These are phyloP conservation scores for Xylaria flabelliformis DNA, from an alignment of 495 filamentous ascomycete species.

Conservation along the genomic window DNA sequence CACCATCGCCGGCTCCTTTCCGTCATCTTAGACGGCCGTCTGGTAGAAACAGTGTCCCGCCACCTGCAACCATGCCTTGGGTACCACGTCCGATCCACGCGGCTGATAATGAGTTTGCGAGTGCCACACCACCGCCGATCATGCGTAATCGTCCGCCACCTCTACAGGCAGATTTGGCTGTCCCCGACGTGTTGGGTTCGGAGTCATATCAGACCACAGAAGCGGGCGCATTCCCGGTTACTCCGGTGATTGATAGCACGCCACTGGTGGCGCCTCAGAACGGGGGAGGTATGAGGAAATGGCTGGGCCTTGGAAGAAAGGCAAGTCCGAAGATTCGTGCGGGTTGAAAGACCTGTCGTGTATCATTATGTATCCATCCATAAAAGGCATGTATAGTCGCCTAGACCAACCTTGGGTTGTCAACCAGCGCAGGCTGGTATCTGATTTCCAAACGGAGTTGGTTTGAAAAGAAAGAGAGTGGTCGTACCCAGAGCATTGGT, in stretches of 20 bases:
- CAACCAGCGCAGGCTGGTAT: conserved; percentile 10
- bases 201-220: conserved; percentile 15
- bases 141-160: conserved; percentile 43
- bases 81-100: conserved; percentile 24
- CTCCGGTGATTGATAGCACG: conserved; percentile 20
- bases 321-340: conserved; percentile 44
- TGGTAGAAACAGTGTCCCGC: conserved; percentile 38
- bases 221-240: conserved; percentile 18
- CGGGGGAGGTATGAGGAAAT: conserved; percentile 43
- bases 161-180: conserved; percentile 33
- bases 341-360: conserved; percentile 27
- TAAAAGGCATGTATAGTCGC: conserved; percentile 9
- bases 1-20: conserved; percentile 26
- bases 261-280: conserved; percentile 26
- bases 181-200: conserved; percentile 16
- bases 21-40: conserved; percentile 23
- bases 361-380: conserved; percentile 18
- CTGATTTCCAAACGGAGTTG: neutral
- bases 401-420: neutral
- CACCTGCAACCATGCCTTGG: conserved; percentile 37
- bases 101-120: conserved; percentile 39
- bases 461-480: neutral
- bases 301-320: conserved; percentile 47
- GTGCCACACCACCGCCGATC: conserved; percentile 57
- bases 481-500: neutral